Base-by-base conservation (phyloP, 116 monocot genomes). In the Papilionanthe hybrid region DNA sequence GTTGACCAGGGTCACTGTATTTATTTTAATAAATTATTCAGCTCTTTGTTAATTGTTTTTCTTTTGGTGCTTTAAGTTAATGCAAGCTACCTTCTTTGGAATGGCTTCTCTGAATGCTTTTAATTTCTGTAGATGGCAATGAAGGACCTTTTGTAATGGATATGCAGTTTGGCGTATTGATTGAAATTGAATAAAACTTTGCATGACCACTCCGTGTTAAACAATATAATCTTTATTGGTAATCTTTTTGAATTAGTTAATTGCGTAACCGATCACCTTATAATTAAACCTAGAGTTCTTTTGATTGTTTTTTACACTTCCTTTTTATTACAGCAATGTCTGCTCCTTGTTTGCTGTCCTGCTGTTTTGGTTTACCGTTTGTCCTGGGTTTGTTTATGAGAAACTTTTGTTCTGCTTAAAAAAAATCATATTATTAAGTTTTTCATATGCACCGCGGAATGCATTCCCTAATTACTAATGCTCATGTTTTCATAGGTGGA, bases 401-500 rank as follows among this genome's bases (percentile, higher is more conserved):
- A 73, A 44, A 20, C 11, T 42, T 20, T 73, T 44, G 13, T 13
- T 69, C 22, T 69, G 69, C 15, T 69, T 69, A 69, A 69, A 30
- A 32, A 44, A 44, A 8, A 5, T 32, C 0, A 6, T 1, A 22
- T 43, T 73, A 20, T 44, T 44, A 44, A 43, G 20, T 9, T 73
- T 43, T 5, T 7, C 5, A 5, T 72, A 29, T 42, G 44, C 20
- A 27, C 30, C 37, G 7, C 17, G 7, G 25, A 42, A 42, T 82
- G 29, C 37, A 48, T 25, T 49, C 55, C 55, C 45, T 32, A 49
- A 49, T 50, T 10, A 30, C 15, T 65, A 9, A 32, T 32, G 32
- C 32, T 32, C 32, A 32, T 56, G 0, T 79, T 55, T 79, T 37
- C 82, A 72, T 72, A 97, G 97, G 92, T 97, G 50, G 97, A 97